Base-by-base conservation (phyloP, 2,329 filamentous ascomycete genomes). In the Arthrobotrys iridis region DNA sequence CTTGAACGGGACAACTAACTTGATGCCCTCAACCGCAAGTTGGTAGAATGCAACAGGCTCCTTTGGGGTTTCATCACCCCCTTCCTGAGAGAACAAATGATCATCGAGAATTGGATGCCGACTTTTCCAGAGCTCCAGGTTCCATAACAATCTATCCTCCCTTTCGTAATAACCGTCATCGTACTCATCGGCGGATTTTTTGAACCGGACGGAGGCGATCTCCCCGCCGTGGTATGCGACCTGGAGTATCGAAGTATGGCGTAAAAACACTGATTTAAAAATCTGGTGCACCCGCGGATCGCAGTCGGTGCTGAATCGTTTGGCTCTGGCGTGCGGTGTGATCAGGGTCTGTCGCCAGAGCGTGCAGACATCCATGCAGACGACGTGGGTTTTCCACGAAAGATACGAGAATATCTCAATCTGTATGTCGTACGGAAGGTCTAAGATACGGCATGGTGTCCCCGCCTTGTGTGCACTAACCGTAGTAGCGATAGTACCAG, bases 321-420 rank as follows among this genome's bases (percentile, higher is more conserved):
- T 43, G 5, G 13, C 20, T 46, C 18, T 46, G 33, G 60, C 46
- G 20, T 50, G 8, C 1, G 30, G 33, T 2, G 20, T 35, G 1
- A 8, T 8, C 7, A 70, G 37, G n/a, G 63, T 52, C 15, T 62
- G 41, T 18, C 33, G 55, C 65, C 65, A 70, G 11, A 28, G 10
- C 10, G 45, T 45, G 28, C 65, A 70, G 22, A 70, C 65, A 13
- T 63, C 43, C 65, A 70, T 62, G 24, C 65, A 70, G 7, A 20
- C 18, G n/a, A 62, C 30, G 26, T 70, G 65, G 33, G 55, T 24
- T 46, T 46, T 60, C 65, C 65, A 70, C 10, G 65, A 35, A 8
- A 63, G 18, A 10, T 62, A 46, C 2, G 65, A 70, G 33, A 70
- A 35, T 5, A 70, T 70, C 24, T 70, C 65, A 35, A 40, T 35